phyloP scores from a whole-genome alignment of 2,329 filamentous ascomycete genomes.

The Coniochaeta prunicola region DNA sequence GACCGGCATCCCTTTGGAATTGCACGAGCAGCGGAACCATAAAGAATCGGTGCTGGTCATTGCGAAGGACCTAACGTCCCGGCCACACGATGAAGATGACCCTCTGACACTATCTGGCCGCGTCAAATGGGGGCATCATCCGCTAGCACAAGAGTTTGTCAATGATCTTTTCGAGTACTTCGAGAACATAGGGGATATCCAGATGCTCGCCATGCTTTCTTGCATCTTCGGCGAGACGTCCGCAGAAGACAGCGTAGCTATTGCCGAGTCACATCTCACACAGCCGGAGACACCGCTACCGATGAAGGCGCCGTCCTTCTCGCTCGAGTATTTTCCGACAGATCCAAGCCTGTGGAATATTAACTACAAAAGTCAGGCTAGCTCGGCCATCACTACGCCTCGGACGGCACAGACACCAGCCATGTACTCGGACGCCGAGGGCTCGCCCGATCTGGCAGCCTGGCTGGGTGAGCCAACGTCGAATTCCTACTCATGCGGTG shows the following conservation, averaged over 20 bases:
- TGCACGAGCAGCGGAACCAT: conserved; percentile 42
- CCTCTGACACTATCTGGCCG: conserved; percentile 39
- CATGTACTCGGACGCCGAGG: conserved; percentile 46
- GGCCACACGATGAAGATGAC: conserved; percentile 20
- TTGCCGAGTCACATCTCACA: conserved; percentile 47
- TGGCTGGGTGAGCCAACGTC: conserved; percentile 48
- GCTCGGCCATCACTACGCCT: conserved; percentile 50
- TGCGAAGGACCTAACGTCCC: conserved; percentile 52
- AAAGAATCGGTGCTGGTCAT: conserved; percentile 61
- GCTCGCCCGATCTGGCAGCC: conserved; percentile 42
- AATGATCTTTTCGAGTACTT: conserved; percentile 56
- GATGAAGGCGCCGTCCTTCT: conserved; percentile 60
- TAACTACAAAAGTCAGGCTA: conserved; percentile 43
- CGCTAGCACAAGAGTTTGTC: conserved; percentile 55
- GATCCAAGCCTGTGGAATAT: conserved; percentile 47
- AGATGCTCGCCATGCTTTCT: conserved; percentile 66
- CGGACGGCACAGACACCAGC: conserved; percentile 49
- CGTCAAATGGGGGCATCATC: conserved; percentile 63
- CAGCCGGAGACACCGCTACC: conserved; percentile 56
- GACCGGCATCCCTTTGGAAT: conserved; percentile 65
- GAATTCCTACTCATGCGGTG: conserved; percentile 54
- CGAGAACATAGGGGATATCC: conserved; percentile 54
- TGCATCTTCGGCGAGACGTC: conserved; percentile 60
- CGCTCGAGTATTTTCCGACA: conserved; percentile 58
- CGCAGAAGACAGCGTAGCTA: conserved; percentile 47